Evolutionary conservation across 2,329 filamentous ascomycete species (phyloP).

Genomic region (Epichloe glyceriae): DNA sequence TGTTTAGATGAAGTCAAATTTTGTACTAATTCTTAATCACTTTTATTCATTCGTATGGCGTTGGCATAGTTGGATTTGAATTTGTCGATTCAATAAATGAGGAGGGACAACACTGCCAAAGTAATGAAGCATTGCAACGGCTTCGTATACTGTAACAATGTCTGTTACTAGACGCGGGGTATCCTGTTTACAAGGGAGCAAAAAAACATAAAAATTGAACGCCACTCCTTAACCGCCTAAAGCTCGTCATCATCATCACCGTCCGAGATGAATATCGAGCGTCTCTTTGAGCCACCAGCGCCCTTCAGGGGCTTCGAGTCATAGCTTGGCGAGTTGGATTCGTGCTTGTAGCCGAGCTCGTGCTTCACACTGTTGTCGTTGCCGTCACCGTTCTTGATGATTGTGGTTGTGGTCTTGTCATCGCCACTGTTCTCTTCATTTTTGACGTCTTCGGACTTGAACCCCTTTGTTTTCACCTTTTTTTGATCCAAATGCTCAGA

Average conservation of each 20-base stretch:
- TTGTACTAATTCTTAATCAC: too few species aligned
- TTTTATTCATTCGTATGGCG: too few species aligned
- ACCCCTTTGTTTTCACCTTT: conserved; percentile 2
- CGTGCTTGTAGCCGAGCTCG: not conserved
- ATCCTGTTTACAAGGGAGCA: not conserved
- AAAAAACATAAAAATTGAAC: not conserved
- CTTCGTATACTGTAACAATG: too few species aligned
- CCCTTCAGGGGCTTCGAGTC: conserved; percentile 9
- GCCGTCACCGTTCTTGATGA: not conserved
- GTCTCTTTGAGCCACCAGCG: conserved; percentile 12
- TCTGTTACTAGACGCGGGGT: too few species aligned
- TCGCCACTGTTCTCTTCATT: not conserved
- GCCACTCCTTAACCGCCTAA: not conserved
- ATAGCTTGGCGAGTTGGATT: not conserved
- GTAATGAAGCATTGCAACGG: too few species aligned
- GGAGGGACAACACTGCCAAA: not conserved
- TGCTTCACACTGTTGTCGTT: not conserved
- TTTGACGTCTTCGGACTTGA: conserved; percentile 8
- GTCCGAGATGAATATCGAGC: conserved; percentile 25
- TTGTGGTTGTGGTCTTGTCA: not conserved
- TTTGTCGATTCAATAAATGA: too few species aligned
- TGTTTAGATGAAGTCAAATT: not conserved
- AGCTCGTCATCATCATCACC: conserved; percentile 23
- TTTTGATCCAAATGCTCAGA: not conserved
- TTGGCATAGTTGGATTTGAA: too few species aligned